Base-by-base conservation (phyloP, 345 rosid species). In the Gossypium ekmanianum region DNA sequence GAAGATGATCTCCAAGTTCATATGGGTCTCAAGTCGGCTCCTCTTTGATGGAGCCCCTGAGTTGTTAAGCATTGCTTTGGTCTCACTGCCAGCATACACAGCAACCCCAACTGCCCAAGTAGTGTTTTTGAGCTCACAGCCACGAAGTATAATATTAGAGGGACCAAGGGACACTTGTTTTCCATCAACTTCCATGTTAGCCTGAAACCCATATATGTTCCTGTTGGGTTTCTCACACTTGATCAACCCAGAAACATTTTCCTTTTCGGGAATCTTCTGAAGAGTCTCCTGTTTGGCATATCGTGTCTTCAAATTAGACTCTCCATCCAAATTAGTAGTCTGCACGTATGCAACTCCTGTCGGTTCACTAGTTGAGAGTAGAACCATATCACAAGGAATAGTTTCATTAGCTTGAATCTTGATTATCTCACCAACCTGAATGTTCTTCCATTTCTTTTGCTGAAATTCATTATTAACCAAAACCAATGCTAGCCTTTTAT, bases 281-380 rank as follows among this genome's bases (percentile, higher is more conserved):
- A 91, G 86, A 12, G 98, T 96, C 82, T 96, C 99, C 77, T 96
- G 99, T 87, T 96, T 93, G 1, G 98, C 98, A 75, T 96, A 93
- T 66, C 98, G 86, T 16, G 99, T 93, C 86, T 96, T 96, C 88
- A 96, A 81, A 81, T 89, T 96, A 3, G 94, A 90, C 83, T 93
- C 98, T 27, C 99, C 99, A 54, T 96, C 99, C 82, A 96, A 82
- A 82, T 96, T 93, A 73, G 91, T 93, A 7, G 99, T 96, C 86
- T 92, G 97, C 73, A 93, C 88, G 65, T 92, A 92, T 24, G 95
- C 98, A 83, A 93, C 97, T 16, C 98, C 99, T 5, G 99, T 92
- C 5, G 97, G 87, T 72, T 95, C 99, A 86, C 99, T 95, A 1
- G 99, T 91, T 0, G 98, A 91, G 73, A 95, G 86, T 24, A 95